These are phyloP conservation scores for Tieghemostelium lacteum DNA, from an alignment of 78 protist genomes.

Conservation along the genomic window DNA sequence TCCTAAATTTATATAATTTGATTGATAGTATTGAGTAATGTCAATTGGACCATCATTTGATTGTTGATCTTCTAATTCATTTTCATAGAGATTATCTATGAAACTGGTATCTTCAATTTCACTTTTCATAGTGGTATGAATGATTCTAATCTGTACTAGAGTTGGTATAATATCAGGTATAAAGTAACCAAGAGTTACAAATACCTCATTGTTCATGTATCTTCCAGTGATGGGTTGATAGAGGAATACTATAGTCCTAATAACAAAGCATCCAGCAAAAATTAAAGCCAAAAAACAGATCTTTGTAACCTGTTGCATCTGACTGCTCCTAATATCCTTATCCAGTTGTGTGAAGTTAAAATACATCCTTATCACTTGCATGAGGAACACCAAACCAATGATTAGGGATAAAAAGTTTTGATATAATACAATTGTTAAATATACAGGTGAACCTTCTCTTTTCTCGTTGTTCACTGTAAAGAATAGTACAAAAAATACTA, in stretches of 20 bases:
- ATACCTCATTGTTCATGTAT: constrained; percentile 45
- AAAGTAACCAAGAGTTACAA: constrained; percentile 60
- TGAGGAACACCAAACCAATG: constrained; percentile 36
- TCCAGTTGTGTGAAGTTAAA: constrained; percentile 34
- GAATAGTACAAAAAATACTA: constrained; percentile 11
- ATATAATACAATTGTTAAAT: constrained; percentile 19
- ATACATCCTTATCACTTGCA: constrained; percentile 38
- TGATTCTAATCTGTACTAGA: constrained; percentile 18
- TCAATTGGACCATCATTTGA: not conserved
- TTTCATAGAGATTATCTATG: constrained; percentile 48
- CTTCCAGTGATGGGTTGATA: constrained; percentile 59
- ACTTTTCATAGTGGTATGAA: constrained; percentile 44
- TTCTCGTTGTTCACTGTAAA: constrained; percentile 13
- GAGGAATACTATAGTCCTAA: constrained; percentile 32
- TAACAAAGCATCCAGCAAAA: constrained; percentile 32
- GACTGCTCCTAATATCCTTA: constrained; percentile 57
- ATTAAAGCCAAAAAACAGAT: constrained; percentile 24
- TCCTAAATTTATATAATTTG: too few relatives aligned
- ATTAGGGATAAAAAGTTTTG: constrained; percentile 26
- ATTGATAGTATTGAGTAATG: not conserved
- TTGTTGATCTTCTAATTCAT: constrained; percentile 43
- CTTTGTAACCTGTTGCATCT: constrained; percentile 40
- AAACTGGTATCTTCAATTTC: constrained; percentile 36
- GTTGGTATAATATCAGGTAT: constrained; percentile 69
- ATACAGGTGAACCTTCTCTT: constrained; percentile 19